Percentiles rank a stretch among this genome's conserved stretches.
phyloP scores from a whole-genome alignment of 768 basidiomycete genomes.

The Rubroboletus satanas region DNA sequence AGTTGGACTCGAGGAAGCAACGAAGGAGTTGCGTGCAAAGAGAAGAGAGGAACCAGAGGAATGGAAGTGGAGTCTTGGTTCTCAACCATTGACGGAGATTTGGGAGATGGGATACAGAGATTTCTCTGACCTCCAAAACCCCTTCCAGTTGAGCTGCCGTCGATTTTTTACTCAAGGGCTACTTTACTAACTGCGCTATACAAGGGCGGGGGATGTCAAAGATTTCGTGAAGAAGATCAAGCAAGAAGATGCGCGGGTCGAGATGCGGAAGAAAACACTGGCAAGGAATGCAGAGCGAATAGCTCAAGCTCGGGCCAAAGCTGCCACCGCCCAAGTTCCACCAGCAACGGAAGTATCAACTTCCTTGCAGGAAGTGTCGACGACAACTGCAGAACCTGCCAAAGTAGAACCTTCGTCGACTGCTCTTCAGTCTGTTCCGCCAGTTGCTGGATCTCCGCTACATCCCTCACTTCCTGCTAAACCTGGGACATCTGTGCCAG shows the following conservation, averaged over 20 bases:
- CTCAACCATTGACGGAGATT: slow-evolving; percentile 69
- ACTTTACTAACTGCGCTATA: slow-evolving; percentile 2
- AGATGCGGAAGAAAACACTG: slow-evolving; percentile 43
- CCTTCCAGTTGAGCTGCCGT: slow-evolving; percentile 55
- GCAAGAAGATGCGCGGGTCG: slow-evolving; percentile 60
- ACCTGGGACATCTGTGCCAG: slow-evolving; percentile 45
- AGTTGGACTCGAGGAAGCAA: slow-evolving; percentile 61
- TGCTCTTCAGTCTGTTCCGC: slow-evolving; percentile 1
- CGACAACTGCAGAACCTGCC: slow-evolving; percentile 11
- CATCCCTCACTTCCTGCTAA: slow-evolving; percentile 74
- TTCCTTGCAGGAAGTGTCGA: slow-evolving; percentile 17
- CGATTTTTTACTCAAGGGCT: background rate
- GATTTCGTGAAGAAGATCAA: slow-evolving; percentile 71
- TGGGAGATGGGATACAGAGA: slow-evolving; percentile 80
- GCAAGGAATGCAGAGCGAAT: slow-evolving; percentile 36
- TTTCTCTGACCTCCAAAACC: slow-evolving; percentile 56
- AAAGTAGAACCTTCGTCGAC: slow-evolving; percentile 17
- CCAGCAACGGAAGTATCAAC: slow-evolving; percentile 20
- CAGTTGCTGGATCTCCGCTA: slow-evolving; percentile 40
- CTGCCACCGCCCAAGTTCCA: slow-evolving; percentile 26
- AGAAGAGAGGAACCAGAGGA: slow-evolving; percentile 56
- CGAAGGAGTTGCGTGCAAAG: slow-evolving; percentile 45
- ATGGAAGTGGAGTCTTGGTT: slow-evolving; percentile 66
- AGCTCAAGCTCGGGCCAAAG: slow-evolving; percentile 42
- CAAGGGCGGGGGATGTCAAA: slow-evolving; percentile 68